Evolutionary conservation across 495 filamentous ascomycete species (phyloP), one percentile per base, ranked within the genome.

Genomic region (Penicillium coprophilum): DNA sequence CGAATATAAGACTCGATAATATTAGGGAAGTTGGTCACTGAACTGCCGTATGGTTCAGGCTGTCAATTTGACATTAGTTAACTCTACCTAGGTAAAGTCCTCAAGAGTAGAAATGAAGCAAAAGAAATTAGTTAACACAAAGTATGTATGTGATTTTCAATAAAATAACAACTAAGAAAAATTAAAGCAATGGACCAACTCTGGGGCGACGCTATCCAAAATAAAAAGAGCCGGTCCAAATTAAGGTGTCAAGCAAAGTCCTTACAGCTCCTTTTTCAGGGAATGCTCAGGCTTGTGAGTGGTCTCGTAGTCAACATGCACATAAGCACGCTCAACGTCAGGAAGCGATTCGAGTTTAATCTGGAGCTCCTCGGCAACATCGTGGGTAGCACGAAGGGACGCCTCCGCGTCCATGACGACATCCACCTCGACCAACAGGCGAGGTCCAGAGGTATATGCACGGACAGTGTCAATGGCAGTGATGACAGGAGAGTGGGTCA

Each of bases 251-350:
- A 21, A 46, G 46, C 47, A 36, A 28, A 44, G 15, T 23, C 2
- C 53, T 63, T 76, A 84, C 11, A 84, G 63, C 55, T 84, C 82
- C 67, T 86, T 86, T 68, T 86, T 86, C 49, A 85, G 60, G 41
- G 80, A 85, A 59, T 86, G 82, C 71, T 85, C 90, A 10, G 94
- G 94, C 75, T 96, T 96, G 71, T 98, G 94, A n/a, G 87, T 92
- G 7, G 91, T 92, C 79, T 98, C 94, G 61, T 93, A 97, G 66
- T 98, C 94, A 15, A 97, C 92, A 72, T 98, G 94, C 13, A 97
- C 94, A 74, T 97, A 98, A 1, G 92, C 91, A 57, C 94, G 75
- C 80, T 97, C 94, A 3, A 98, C 87, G 69, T 96, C 85, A 5
- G 95, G 94, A 59, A 98, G 70, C 36, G 85, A 87, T 82, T 98